Evolutionary conservation across 176 grass and related monocot species (phyloP), one percentile per base, ranked within the genome.

Genomic region (Musa acuminata): DNA sequence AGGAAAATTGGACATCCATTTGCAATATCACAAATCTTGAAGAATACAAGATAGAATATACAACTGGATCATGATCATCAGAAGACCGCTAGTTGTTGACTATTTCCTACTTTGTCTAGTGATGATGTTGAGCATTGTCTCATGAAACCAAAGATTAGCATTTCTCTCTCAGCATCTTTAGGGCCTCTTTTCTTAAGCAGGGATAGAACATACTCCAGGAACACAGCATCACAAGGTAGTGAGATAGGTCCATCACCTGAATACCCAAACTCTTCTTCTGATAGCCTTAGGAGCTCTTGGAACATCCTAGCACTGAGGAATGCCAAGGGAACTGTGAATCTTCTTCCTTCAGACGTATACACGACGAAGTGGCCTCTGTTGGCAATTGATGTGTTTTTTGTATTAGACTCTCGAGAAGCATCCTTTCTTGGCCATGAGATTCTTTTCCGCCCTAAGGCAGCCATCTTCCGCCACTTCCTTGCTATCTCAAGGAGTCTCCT

Each of bases 261-360:
- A 35, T 84, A 66, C 13, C 86, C 82, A 21, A 80, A 84, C 73
- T 78, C 85, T 65, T 84, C 78, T 58, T 84, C 73, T 16, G 85
- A 83, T 67, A 84, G 74, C 70, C 50, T 84, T 1, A 88, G 68
- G 78, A 88, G 67, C 72, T 88, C 59, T 48, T 58, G 1, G 16
- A 88, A 82, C 24, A 82, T 49, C 16, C 22, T 54, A 70, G 49
- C 77, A 19, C 27, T 69, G 54, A 74, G 64, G 52, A 50, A 57
- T 24, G 16, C 64, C 49, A 85, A 51, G 22, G 83, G 83, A 67
- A 81, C 66, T 65, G 64, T 76, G 78, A 85, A 81, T 17, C 83
- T 26, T 62, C 58, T 64, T 1, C 73, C 64, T 77, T 85, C 83
- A 11, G 51, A 62, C 5, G 64, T 77, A 21, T 86, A 87, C 11